Evolutionary conservation across 208 protist genomes (phyloP), one percentile per base, ranked within the genome.

Genomic region (Acanthamoeba triangularis): DNA sequence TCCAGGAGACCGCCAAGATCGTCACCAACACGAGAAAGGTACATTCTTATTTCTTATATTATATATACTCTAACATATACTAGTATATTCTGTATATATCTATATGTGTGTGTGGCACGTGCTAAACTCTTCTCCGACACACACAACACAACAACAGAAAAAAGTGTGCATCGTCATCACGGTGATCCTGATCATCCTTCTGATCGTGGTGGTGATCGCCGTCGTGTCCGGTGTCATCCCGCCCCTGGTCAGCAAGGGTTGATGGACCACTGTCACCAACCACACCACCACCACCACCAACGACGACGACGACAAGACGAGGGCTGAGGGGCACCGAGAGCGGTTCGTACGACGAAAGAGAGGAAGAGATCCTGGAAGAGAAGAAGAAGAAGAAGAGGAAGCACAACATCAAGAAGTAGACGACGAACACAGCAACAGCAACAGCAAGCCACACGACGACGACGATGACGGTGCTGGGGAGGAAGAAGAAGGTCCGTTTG

Each of bases 81-180:
- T n/a, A n/a, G n/a, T n/a, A 67, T 7, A 67, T 30, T n/a, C n/a
- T n/a, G 61, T 11, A 69, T 28, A 69, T 3, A 11, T 23, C 16
- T 13, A 25, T 4, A 0, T 47, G 14, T 30, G 33, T 28, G 30
- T n/a, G 41, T 0, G 0, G 23, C 72, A 5, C 0, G 30, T 47
- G 72, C 41, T 80, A 23, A 47, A n/a, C n/a, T n/a, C n/a, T n/a
- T n/a, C 78, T 20, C 18, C 69, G 69, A 28, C 0, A 23, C 16
- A 8, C 35, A 35, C 13, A 5, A 47, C 33, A 25, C 11, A 18
- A 0, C 74, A 54, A 25, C 78, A 87, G 78, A 87, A 87, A 87
- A 87, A 87, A 87, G 78, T 87, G 78, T 87, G 78, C 47, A 59
- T 87, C 49, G 78, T 87, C 44, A 87, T 87, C 78, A 87, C 78